Conservation (phyloP, 2,329 filamentous ascomycete species). For the Chalaropsis thielavioides region DNA sequence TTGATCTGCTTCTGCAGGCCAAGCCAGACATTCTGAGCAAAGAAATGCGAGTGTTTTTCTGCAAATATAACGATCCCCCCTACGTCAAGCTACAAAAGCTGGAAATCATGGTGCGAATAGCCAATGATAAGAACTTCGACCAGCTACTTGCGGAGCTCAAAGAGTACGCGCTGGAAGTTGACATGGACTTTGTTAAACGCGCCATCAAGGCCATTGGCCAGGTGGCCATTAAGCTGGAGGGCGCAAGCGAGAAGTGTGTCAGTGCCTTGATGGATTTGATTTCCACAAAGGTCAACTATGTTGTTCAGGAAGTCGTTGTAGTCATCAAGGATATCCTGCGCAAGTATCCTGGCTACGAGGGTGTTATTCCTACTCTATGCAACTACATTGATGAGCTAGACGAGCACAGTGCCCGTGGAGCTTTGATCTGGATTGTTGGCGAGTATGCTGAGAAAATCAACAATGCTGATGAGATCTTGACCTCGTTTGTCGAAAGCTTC, state of each 20-base stretch:
- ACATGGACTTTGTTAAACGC: constrained; percentile 95
- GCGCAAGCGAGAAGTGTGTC: constrained; percentile 86
- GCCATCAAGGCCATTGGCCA: constrained; percentile 94
- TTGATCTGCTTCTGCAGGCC: constrained; percentile 87
- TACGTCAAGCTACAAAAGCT: constrained; percentile 97
- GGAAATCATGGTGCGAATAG: constrained; percentile 98
- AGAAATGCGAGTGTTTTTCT: constrained; percentile 96
- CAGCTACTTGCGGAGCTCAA: constrained; percentile 88
- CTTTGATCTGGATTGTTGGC: constrained; percentile 96
- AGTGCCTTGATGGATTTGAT: constrained; percentile 88
- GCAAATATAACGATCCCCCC: constrained; percentile 97
- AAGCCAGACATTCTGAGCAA: constrained; percentile 95
- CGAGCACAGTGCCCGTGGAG: constrained; percentile 77
- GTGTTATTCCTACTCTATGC: constrained; percentile 91
- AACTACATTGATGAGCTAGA: constrained; percentile 94
- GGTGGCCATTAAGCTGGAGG: constrained; percentile 96
- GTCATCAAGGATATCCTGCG: constrained; percentile 98
- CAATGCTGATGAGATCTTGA: constrained; percentile 90
- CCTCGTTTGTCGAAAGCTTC: constrained; percentile 84
- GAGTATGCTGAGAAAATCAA: constrained; percentile 99
- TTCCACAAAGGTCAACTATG: constrained; percentile 95
- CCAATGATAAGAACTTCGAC: constrained; percentile 91
- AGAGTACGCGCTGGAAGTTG: constrained; percentile 93
- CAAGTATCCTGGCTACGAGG: constrained; percentile 95
- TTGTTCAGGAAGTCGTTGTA: constrained; percentile 96